These are phyloP conservation scores for Straminergon stramineum DNA, from an alignment of 225 moss, liverwort and hornwort genomes.

Conservation along the genomic window DNA sequence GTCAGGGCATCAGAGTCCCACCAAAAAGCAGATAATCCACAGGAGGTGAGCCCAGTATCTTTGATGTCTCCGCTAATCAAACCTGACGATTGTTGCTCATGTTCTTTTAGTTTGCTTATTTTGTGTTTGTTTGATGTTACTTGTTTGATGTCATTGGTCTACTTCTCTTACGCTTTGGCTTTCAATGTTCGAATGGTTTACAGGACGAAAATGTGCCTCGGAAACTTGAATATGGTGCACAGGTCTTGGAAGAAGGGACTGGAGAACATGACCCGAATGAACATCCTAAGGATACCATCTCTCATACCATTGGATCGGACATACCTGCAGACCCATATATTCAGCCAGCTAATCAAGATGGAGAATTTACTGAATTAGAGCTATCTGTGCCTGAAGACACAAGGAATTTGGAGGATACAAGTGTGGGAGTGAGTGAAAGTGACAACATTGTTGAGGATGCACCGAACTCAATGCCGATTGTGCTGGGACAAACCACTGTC, in stretches of 20 bases:
- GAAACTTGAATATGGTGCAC: slow-evolving; percentile 30
- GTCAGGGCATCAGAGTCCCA: slow-evolving; percentile 2
- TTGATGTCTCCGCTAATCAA: neutral
- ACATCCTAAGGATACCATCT: neutral
- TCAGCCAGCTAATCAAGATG: slow-evolving; percentile 26
- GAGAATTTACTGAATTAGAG: slow-evolving; percentile 41
- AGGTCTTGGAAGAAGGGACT: slow-evolving; percentile 33
- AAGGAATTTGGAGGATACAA: neutral
- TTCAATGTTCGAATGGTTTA: neutral
- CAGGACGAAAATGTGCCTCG: slow-evolving; percentile 33
- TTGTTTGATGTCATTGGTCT: neutral
- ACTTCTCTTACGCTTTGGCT: neutral
- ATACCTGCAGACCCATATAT: slow-evolving; percentile 3
- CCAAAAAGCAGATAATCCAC: neutral
- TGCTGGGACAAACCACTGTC: neutral
- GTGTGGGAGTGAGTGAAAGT: neutral
- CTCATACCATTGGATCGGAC: slow-evolving; percentile 1
- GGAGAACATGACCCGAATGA: slow-evolving; percentile 29
- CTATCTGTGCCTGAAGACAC: slow-evolving; percentile 28
- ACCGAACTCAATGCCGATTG: neutral
- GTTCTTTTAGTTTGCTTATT: neutral
- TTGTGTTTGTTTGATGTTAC: neutral
- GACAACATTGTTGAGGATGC: slow-evolving; percentile 14
- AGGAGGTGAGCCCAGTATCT: slow-evolving; percentile 15
- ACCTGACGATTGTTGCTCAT: neutral